A percentile compares a stretch with the other conserved stretches of the same genome.
Evolutionary conservation across 768 basidiomycete genomes (phyloP).

Genomic region (Russula sp.): DNA sequence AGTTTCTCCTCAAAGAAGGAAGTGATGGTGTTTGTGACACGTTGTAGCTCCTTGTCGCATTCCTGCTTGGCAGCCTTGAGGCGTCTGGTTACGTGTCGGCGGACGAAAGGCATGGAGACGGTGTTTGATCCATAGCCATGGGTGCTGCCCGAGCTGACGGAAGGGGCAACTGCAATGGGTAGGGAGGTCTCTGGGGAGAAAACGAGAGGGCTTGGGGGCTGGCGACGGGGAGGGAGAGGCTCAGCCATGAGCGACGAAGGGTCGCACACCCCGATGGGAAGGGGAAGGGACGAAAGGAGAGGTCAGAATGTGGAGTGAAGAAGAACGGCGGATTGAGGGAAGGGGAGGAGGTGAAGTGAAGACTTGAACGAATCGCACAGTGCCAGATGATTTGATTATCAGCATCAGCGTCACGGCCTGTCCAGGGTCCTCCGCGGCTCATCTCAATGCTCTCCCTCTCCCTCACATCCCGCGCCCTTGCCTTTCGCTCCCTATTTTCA

Average conservation of each 20-base stretch:
- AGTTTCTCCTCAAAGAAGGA: conserved; percentile 90
- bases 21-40: conserved; percentile 93
- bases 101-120: conserved; percentile 89
- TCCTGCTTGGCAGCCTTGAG: conserved; percentile 92
- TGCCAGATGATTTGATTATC: neutral
- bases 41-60: conserved; percentile 94
- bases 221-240: conserved; percentile 38
- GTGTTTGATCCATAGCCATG: conserved; percentile 62
- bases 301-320: conserved; percentile 25
- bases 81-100: conserved; percentile 88
- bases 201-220: conserved; percentile 76
- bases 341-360: conserved; percentile 16
- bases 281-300: conserved; percentile 18
- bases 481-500: neutral
- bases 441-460: neutral
- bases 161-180: conserved; percentile 33
- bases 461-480: neutral
- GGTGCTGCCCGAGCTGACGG: conserved; percentile 36
- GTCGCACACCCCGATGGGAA: conserved; percentile 24
- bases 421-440: conserved; percentile 3
- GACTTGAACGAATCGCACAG: neutral
- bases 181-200: conserved; percentile 64
- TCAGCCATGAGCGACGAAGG: conserved; percentile 37
- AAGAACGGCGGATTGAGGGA: conserved; percentile 22
- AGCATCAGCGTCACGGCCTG: neutral